Evolutionary conservation across 2,329 filamentous ascomycete species (phyloP).

Genomic region (Clonostachys sp.): DNA sequence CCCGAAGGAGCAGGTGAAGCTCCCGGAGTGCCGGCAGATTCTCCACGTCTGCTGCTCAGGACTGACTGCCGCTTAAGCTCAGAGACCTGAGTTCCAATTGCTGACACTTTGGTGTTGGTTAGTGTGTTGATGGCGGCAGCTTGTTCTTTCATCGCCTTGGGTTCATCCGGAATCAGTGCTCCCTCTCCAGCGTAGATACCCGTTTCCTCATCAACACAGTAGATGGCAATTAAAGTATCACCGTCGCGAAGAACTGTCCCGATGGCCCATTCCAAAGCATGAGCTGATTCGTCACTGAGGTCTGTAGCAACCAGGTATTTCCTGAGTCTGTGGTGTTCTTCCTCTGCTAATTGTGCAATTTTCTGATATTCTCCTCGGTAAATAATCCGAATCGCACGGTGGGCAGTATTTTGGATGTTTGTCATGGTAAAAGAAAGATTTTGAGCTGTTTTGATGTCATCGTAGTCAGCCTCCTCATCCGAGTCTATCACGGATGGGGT

Average conservation of each 20-base stretch:
- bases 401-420: slow-evolving; percentile 68
- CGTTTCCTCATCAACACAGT: slow-evolving; percentile 86
- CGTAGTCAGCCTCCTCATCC: slow-evolving; percentile 79
- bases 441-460: slow-evolving; percentile 84
- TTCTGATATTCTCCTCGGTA: slow-evolving; percentile 80
- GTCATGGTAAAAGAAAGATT: slow-evolving; percentile 79
- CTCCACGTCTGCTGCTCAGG: not conserved
- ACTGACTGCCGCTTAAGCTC: slow-evolving; percentile 3
- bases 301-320: slow-evolving; percentile 97
- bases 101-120: slow-evolving; percentile 29
- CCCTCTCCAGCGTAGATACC: slow-evolving; percentile 45
- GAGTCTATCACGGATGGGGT: slow-evolving; percentile 64
- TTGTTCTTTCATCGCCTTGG: slow-evolving; percentile 71
- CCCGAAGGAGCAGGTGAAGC: slow-evolving; percentile 4
- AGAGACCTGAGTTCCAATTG: slow-evolving; percentile 17
- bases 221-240: slow-evolving; percentile 89
- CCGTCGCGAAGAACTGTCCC: slow-evolving; percentile 92
- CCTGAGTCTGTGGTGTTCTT: slow-evolving; percentile 72
- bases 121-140: slow-evolving; percentile 67
- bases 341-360: slow-evolving; percentile 73
- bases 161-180: slow-evolving; percentile 64
- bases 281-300: slow-evolving; percentile 87
- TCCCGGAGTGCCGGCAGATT: slow-evolving; percentile 1
- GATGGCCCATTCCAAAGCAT: slow-evolving; percentile 96
- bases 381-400: slow-evolving; percentile 84